Base-by-base conservation (phyloP, 495 filamentous ascomycete species). In the Saxophila tyrrhenica region DNA sequence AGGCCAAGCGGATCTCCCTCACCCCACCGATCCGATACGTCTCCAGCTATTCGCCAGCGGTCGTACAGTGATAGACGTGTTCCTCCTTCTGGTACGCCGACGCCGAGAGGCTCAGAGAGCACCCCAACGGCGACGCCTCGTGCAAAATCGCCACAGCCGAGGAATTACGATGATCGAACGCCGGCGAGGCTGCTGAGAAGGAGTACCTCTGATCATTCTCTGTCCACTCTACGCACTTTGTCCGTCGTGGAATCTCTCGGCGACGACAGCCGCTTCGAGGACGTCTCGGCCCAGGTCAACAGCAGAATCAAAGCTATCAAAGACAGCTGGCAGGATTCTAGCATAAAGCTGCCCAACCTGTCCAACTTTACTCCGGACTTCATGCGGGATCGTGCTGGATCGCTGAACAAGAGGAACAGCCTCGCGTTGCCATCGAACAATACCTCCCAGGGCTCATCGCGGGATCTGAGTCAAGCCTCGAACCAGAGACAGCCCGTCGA, bases 231-330 rank as follows among this genome's bases (percentile, higher is more conserved):
- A 25, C 67, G 70, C 24, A 71, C 79, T 1, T 73, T 87, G 1
- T 95, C 89, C 0, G 73, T 79, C 8, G 83, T 83, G 0, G 89
- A 89, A 0, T 94, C 90, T 1, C 71, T 94, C 5, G 91, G 90
- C 1, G 87, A 95, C 62, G 88, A 92, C 57, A 76, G 80, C n/a
- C 78, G 84, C 43, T 97, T 91, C 67, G 77, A 83, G 48, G 74
- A 91, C 69, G 79, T 94, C 7, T 78, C 83, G 44, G 78, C 82
- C 48, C 82, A 87, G 63, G 83, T 88, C 51, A 97, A 96, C 60
- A 87, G 85, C 53, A 78, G 91, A 25, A 71, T 92, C 60, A 95
- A 94, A 70, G 91, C 91, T 1, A 92, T 97, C 67, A 84, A 81
- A 62, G 91, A 97, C 64, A 94, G 81, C 65, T 78, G 83, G 56